phyloP scores from a whole-genome alignment of 2,329 filamentous ascomycete species.

The Colletotrichum cordylinicola region DNA sequence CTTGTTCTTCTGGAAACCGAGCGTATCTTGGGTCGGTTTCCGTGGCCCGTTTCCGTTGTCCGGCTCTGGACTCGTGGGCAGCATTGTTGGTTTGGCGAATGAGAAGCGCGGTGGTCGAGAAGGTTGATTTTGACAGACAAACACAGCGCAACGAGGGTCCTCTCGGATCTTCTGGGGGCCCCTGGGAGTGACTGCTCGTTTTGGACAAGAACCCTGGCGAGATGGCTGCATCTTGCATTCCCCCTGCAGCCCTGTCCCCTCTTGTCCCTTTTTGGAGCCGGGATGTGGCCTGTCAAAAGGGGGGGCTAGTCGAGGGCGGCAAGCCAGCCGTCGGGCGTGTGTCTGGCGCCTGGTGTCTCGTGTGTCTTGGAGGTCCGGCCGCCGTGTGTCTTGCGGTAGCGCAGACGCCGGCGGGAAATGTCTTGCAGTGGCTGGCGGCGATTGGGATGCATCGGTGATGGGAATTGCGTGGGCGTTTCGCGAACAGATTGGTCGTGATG shows the following conservation, averaged over 20 bases:
- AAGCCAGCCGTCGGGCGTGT: not conserved
- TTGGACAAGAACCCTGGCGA: slow-evolving; percentile 2
- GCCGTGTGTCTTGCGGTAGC: not conserved
- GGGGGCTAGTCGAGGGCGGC: not conserved
- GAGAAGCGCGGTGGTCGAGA: not conserved
- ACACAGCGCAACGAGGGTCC: not conserved
- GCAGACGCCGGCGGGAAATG: not conserved
- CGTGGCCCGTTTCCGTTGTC: not conserved
- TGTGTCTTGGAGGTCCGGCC: not conserved
- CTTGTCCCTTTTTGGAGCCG: not conserved
- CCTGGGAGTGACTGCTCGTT: not conserved
- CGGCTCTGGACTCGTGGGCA: not conserved
- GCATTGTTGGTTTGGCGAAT: not conserved
- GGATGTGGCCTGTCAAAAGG: not conserved
- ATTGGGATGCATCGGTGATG: not conserved
- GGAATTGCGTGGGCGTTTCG: not conserved
- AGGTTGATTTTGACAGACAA: slow-evolving; percentile 5
- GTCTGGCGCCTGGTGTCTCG: slow-evolving; percentile 3
- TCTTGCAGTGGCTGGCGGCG: not conserved
- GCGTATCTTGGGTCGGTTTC: not conserved
- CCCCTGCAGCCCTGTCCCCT: slow-evolving; percentile 15
- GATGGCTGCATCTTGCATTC: slow-evolving; percentile 13
- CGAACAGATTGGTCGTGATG: not conserved
- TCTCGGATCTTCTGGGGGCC: not conserved
- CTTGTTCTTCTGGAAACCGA: not conserved